These are phyloP conservation scores for Vigna reflexopilosa DNA, from an alignment of 306 rosid species.

Conservation along the genomic window DNA sequence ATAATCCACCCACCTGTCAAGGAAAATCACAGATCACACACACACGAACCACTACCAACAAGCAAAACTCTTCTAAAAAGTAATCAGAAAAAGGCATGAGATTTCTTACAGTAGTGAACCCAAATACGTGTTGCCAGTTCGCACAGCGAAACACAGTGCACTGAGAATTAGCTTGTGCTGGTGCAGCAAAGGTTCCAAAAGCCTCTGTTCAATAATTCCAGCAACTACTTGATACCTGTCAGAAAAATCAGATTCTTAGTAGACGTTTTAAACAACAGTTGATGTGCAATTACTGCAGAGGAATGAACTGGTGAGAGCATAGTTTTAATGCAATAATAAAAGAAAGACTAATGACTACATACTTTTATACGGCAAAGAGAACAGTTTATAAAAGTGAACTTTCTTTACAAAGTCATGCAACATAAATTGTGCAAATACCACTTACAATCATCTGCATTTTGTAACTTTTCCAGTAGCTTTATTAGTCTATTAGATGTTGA, in stretches of 20 bases:
- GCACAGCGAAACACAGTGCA: constrained; percentile 79
- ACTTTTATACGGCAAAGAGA: background rate
- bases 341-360: background rate
- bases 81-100: constrained; percentile 1
- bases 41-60: constrained; percentile 19
- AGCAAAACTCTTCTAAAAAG: constrained; percentile 5
- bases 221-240: constrained; percentile 83
- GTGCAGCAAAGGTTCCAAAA: constrained; percentile 83
- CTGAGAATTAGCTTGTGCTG: constrained; percentile 77
- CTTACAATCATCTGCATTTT: background rate
- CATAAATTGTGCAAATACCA: background rate
- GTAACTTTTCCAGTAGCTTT: background rate
- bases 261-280: background rate
- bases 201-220: constrained; percentile 80
- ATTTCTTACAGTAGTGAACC: constrained; percentile 82
- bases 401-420: background rate
- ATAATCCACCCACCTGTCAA: constrained; percentile 92
- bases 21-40: constrained; percentile 14
- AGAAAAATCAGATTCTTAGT: constrained; percentile 30
- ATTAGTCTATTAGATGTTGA: background rate
- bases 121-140: constrained; percentile 86
- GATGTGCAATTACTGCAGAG: constrained; percentile 7
- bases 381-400: background rate
- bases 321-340: background rate
- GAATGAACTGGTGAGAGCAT: constrained; percentile 8